A percentile compares a stretch with the other conserved stretches of the same genome.
These are phyloP conservation scores for Linnemannia zychae DNA, from an alignment of 192 early-diverging fungal species.

Conservation along the genomic window DNA sequence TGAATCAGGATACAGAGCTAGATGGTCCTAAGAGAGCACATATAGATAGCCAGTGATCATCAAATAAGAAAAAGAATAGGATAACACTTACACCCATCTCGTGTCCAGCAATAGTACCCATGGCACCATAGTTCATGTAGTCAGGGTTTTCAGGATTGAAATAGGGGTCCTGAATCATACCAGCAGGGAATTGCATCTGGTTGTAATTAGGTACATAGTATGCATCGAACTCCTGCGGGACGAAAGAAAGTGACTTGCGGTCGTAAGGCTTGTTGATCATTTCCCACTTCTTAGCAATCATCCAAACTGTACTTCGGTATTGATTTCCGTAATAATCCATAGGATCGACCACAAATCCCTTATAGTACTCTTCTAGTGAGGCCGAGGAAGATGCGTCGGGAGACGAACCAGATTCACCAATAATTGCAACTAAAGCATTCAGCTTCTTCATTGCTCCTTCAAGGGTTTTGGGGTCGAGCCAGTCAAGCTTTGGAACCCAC, in stretches of 20 bases:
- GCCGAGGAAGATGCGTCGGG: conserved; percentile 55
- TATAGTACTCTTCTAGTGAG: conserved; percentile 62
- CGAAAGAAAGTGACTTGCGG: conserved; percentile 54
- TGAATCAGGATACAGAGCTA: no score
- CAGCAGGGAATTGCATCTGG: conserved; percentile 59
- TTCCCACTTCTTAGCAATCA: conserved; percentile 14
- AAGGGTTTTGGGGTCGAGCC: conserved; percentile 69
- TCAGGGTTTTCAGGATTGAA: conserved; percentile 62
- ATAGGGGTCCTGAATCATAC: conserved; percentile 70
- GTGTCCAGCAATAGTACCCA: conserved; percentile 77
- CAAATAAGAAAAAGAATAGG: background rate
- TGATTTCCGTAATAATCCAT: conserved; percentile 69
- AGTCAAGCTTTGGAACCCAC: conserved; percentile 53
- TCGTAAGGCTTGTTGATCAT: conserved; percentile 47
- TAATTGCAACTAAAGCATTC: conserved; percentile 60
- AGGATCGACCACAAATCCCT: conserved; percentile 45
- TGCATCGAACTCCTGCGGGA: conserved; percentile 60
- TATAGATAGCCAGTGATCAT: no score
- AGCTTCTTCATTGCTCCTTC: conserved; percentile 66
- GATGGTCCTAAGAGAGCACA: no score
- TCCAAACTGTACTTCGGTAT: conserved; percentile 50
- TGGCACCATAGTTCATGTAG: conserved; percentile 71
- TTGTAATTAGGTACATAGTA: conserved; percentile 56
- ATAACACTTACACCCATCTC: conserved; percentile 64
- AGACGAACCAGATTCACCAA: conserved; percentile 68